Evolutionary conservation across 805 yeast species (phyloP), one percentile per base, ranked within the genome.

Genomic region (Naumovozyma castellii): DNA sequence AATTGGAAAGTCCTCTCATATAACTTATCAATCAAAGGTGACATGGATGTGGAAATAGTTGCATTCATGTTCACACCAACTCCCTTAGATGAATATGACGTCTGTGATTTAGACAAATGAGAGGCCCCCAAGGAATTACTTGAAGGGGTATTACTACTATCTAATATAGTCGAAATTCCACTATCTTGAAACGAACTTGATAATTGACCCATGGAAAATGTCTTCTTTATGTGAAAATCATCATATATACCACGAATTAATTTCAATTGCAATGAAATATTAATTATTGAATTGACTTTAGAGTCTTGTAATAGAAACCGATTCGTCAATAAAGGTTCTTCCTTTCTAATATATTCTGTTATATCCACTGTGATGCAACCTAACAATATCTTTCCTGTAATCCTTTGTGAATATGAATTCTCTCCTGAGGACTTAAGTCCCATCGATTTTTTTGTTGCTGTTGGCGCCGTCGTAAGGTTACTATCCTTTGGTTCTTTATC

Each of bases 231-330:
- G 20, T 47, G 44, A 36, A 61, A 61, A 29, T 61, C 66, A 12
- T 45, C 43, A 38, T 59, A 61, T 5, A 53, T 37, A 30, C 66
- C 75, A 48, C 69, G 61, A 27, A 64, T 47, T 34, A 67, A 53
- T 32, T 65, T 68, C 48, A 83, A 59, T 4, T 67, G 65, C n/a
- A 84, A 64, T 1, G 79, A 69, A 32, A 85, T 44, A 43, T 72
- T 78, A 31, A 82, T 59, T n/a, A 85, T 81, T 2, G 94, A 80
- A 57, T 90, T 90, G 15, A 90, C 76, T 48, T 85, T 84, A 1
- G 94, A 81, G 19, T 84, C 73, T 50, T 80, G 80, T 29, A 90
- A 65, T 34, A 90, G 62, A 50, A 82, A 86, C 45, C 84, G 68
- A 45, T 80, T 69, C 2, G 79, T 67, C 3, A 70, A 60, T 3